Evolutionary conservation across 306 rosid genomes (phyloP), one percentile per base, ranked within the genome.

Genomic region (Cucurbita argyrosperma): DNA sequence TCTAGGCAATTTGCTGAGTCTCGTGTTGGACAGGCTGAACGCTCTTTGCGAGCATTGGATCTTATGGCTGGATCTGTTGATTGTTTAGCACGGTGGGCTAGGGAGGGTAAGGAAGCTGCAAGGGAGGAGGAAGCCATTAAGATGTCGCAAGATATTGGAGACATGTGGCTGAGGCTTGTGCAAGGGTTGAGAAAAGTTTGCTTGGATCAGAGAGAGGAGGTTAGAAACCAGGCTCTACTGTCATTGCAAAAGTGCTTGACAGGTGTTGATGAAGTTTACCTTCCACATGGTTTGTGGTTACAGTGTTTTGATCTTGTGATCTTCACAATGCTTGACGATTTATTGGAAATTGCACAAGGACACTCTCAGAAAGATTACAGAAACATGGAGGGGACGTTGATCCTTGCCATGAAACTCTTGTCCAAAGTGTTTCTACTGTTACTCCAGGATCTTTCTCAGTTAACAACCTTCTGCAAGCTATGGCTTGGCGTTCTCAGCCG

Each of bases 171-270:
- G 79, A 87, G 92, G 85, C 87, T 89, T 57, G 91, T 87, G 76
- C 99, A 95, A 81, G 99, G 87, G 52, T 72, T 91, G 64, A 89
- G 97, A 79, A 95, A 95, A 80, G 90, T 95, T 54, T 89, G 99
- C 83, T 84, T 95, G 87, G 99, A 95, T 85, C 99, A 91, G 75
- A 89, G 99, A 79, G 97, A 95, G 78, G 99, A 91, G 71, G 97
- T 95, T n/a, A 87, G 99, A 81, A 91, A 89, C 79, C 92, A 91
- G 83, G 96, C 99, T 63, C 73, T 95, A 69, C 77, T 79, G 49
- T 87, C 87, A 40, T 76, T 95, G 84, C 99, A 91, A 74, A 91
- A 81, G 85, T 95, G 96, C 84, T 80, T 89, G 88, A 87, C 85
- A 3, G 95, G 91, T 45, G 90, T 85, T 38, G 96, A 91, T 79